Base-by-base conservation (phyloP, 805 yeast species). In the Sugiyamaella marilandica region DNA sequence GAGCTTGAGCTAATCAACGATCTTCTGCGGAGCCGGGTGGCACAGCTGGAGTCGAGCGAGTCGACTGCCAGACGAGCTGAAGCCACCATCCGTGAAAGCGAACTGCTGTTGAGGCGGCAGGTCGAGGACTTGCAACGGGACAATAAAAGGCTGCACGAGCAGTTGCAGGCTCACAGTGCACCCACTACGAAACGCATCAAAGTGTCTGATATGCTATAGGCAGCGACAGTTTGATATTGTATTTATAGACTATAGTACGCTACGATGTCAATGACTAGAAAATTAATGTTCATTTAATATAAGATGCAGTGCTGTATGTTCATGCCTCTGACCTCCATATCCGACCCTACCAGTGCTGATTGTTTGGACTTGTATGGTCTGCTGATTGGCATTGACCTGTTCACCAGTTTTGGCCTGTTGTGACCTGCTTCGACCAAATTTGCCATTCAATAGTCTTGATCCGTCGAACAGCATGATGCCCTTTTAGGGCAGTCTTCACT, bases 1-100 rank as follows among this genome's bases (percentile, higher is more conserved):
- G 98, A 92, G 67, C 76, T 92, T 55, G 97, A 92, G 67, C 74
- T 91, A 41, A 96, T 92, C 36, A 91, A 90, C 62, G 97, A 90
- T 65, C 72, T 92, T 52, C 87, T 89, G 71, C 80, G 88, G 60
- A 81, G 91, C 13, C 80, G 96, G 59, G 87, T 92, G 35, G 74
- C 79, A 66, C 97, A 92, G 65, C 74, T 92, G 59, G 97, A 92
- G 70, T 58, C 65, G n/a, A 59, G 71, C 10, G 77, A 73, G 51
- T 51, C 63, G 8, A 59, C 65, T 26, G 66, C 73, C 10, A 62
- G 74, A 34, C 47, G 47, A 26, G 50, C 57, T 24, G 62, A 58
- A 32, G 50, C 56, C 16, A 41, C 53, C 35, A 52, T 54, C 36
- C 35, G 58, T 5, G 57, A 57, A 47, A 51, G 55, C 41, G 60